Percentiles rank a stretch among this genome's conserved stretches.
phyloP scores from a whole-genome alignment of 805 yeast species.

The Myxozyma nipponensis region DNA sequence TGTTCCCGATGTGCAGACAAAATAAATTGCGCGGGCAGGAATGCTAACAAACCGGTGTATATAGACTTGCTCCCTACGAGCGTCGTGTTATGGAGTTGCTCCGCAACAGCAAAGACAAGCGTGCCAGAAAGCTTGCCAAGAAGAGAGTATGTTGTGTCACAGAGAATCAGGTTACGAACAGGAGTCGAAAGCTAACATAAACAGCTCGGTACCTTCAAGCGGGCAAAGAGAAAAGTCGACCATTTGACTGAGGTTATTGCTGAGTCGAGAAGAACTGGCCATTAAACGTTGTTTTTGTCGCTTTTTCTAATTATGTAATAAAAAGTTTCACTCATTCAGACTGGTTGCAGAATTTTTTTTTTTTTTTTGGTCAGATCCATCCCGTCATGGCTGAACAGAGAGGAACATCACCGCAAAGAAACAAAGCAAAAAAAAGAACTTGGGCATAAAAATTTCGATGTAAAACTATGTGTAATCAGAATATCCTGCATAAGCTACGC shows the following conservation, averaged over 20 bases:
- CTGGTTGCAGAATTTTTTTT: too few relatives aligned
- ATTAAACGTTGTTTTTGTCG: constrained; percentile 3
- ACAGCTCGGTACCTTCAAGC: constrained; percentile 93
- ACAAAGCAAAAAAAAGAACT: too few relatives aligned
- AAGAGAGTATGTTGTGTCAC: constrained; percentile 56
- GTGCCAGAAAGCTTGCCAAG: constrained; percentile 99
- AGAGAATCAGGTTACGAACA: neutral
- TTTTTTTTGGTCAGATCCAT: too few relatives aligned
- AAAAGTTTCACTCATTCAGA: too few relatives aligned
- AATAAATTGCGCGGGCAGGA: neutral
- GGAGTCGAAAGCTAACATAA: neutral
- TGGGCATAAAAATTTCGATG: too few relatives aligned
- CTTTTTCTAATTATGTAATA: constrained; percentile 7
- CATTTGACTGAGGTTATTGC: constrained; percentile 66
- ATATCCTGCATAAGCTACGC: too few relatives aligned
- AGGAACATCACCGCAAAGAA: too few relatives aligned
- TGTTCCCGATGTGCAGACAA: neutral
- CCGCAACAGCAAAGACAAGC: constrained; percentile 99
- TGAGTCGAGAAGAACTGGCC: constrained; percentile 26
- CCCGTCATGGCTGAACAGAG: too few relatives aligned
- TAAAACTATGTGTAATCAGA: too few relatives aligned
- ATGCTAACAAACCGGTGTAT: neutral
- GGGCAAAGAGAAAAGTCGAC: constrained; percentile 99
- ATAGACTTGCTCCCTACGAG: constrained; percentile 92
- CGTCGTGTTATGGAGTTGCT: constrained; percentile 98